Conservation (phyloP, 1,284 basidiomycete species). For the Butyriboletus regius region DNA sequence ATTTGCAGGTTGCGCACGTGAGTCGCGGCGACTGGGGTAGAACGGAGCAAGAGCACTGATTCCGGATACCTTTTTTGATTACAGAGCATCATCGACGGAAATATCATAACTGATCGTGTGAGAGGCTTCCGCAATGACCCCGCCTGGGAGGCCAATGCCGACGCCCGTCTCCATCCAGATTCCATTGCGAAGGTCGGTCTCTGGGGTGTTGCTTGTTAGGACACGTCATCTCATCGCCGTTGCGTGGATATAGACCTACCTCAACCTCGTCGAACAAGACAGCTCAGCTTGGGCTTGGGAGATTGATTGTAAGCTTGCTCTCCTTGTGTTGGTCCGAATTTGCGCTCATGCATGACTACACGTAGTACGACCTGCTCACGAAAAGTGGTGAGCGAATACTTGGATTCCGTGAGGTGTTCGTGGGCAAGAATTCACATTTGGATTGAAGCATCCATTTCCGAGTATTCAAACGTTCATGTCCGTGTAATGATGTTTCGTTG, state of each 20-base stretch:
- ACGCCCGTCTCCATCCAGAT: conserved; percentile 49
- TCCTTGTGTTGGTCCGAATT: not conserved
- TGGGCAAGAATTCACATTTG: not conserved
- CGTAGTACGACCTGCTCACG: conserved; percentile 40
- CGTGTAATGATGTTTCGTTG: not conserved
- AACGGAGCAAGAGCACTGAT: not conserved
- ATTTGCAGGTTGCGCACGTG: conserved; percentile 53
- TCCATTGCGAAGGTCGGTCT: conserved; percentile 52
- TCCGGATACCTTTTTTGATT: conserved; percentile 4
- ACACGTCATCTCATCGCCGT: conserved; percentile 20
- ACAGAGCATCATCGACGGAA: conserved; percentile 58
- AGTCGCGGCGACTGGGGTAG: conserved; percentile 23
- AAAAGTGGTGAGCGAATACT: conserved; percentile 32
- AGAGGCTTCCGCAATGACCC: conserved; percentile 27
- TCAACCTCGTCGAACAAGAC: conserved; percentile 54
- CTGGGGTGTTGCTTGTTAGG: not conserved
- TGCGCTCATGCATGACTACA: conserved; percentile 1
- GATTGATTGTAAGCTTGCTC: conserved; percentile 47
- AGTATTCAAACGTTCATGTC: not conserved
- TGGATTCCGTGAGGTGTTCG: not conserved
- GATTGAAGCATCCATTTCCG: not conserved
- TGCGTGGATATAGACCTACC: conserved; percentile 38
- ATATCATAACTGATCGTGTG: conserved; percentile 47
- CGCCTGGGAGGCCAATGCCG: conserved; percentile 43
- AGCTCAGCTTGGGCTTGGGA: conserved; percentile 64